These are phyloP conservation scores for Fusarium vanettenii DNA, from an alignment of 2,329 filamentous ascomycete species.

Conservation along the genomic window DNA sequence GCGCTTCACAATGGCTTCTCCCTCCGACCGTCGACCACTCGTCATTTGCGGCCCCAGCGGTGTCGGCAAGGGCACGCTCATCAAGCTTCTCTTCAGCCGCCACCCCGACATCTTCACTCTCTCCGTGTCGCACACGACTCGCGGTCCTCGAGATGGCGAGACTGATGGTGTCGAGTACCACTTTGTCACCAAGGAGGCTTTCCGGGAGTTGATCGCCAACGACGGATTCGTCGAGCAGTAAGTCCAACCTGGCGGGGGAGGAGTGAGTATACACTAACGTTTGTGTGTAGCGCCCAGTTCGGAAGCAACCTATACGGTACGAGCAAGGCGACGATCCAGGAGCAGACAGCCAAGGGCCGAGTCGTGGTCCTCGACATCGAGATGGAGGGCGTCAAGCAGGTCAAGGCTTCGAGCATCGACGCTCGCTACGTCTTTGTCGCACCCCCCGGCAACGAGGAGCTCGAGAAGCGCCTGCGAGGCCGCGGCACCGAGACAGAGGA, in stretches of 20 bases:
- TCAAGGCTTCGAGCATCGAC: slow-evolving; percentile 79
- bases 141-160: slow-evolving; percentile 81
- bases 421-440: slow-evolving; percentile 88
- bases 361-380: slow-evolving; percentile 93
- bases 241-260: background rate
- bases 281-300: slow-evolving; percentile 72
- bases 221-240: slow-evolving; percentile 82
- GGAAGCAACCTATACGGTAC: slow-evolving; percentile 90
- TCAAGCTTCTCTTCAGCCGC: slow-evolving; percentile 74
- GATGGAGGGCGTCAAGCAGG: slow-evolving; percentile 97
- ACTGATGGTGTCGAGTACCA: slow-evolving; percentile 83
- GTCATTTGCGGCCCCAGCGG: slow-evolving; percentile 85
- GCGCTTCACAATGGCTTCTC: slow-evolving; percentile 43
- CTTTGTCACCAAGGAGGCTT: slow-evolving; percentile 75
- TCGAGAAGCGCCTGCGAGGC: slow-evolving; percentile 80
- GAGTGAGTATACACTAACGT: slow-evolving; percentile 3
- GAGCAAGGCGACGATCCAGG: slow-evolving; percentile 80
- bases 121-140: slow-evolving; percentile 83
- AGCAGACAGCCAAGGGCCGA: slow-evolving; percentile 75
- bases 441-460: slow-evolving; percentile 78
- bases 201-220: slow-evolving; percentile 72
- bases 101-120: slow-evolving; percentile 64
- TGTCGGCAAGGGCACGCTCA: slow-evolving; percentile 84
- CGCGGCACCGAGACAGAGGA: slow-evolving; percentile 83
- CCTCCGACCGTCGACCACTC: slow-evolving; percentile 69